phyloP scores from a whole-genome alignment of 176 grass and related monocot genomes.

The Dendrocalamus sinicus region DNA sequence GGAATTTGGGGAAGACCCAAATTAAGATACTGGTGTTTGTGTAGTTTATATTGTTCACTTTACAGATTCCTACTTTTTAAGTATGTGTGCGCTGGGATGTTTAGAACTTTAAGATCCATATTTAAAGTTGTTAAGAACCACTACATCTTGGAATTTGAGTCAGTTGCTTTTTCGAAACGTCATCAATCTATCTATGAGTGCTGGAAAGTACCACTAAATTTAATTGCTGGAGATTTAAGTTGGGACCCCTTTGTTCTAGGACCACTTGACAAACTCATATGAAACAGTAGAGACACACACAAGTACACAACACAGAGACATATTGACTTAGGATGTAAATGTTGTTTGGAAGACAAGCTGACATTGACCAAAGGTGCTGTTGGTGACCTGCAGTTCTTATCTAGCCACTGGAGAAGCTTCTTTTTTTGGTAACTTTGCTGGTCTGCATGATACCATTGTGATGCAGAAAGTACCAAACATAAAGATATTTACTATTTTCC shows the following conservation, averaged over 20 bases:
- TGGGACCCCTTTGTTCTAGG: conserved; percentile 2
- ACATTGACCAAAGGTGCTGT: background rate
- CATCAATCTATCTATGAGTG: background rate
- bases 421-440: background rate
- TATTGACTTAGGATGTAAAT: background rate
- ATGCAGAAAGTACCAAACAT: background rate
- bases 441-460: background rate
- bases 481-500: background rate
- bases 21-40: conserved; percentile 18
- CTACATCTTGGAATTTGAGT: conserved; percentile 8
- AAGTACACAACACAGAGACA: background rate
- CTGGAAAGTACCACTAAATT: conserved; percentile 26
- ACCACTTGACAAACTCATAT: conserved; percentile 14
- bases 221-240: background rate
- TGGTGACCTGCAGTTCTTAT: background rate
- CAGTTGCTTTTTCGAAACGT: background rate
- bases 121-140: conserved; percentile 33
- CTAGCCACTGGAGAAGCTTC: background rate
- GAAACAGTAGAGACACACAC: background rate
- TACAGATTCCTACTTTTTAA: background rate
- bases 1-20: background rate
- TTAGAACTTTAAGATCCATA: background rate
- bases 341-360: conserved; percentile 20
- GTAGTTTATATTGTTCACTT: conserved; percentile 20
- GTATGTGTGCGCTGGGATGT: background rate